Evolutionary conservation across 2,329 filamentous ascomycete species (phyloP).

Genomic region (Penicillium sp.): DNA sequence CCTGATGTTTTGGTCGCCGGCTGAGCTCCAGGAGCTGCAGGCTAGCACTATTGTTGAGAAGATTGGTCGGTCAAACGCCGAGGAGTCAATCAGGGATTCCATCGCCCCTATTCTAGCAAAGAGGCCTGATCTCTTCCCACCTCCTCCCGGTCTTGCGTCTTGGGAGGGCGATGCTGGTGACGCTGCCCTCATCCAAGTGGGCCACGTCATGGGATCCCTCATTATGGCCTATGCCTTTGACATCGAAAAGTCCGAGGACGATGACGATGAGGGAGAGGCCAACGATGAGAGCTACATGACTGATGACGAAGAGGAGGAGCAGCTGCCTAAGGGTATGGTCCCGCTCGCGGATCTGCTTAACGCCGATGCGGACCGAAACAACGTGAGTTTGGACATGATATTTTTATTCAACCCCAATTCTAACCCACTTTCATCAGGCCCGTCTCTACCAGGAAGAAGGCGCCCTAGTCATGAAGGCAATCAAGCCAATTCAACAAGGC

Average conservation of each 20-base stretch:
- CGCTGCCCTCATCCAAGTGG: slow-evolving; percentile 53
- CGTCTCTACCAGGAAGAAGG: slow-evolving; percentile 60
- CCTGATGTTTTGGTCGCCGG: slow-evolving; percentile 80
- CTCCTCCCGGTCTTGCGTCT: slow-evolving; percentile 39
- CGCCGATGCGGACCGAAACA: slow-evolving; percentile 78
- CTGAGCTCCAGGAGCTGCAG: slow-evolving; percentile 70
- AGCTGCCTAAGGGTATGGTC: slow-evolving; percentile 76
- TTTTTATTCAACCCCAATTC: not conserved
- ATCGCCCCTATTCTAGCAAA: slow-evolving; percentile 53
- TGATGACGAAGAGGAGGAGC: slow-evolving; percentile 66
- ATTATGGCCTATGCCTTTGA: slow-evolving; percentile 96
- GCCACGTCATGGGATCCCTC: slow-evolving; percentile 79
- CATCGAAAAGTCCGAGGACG: slow-evolving; percentile 59
- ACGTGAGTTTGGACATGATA: slow-evolving; percentile 51
- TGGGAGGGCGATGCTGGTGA: slow-evolving; percentile 42
- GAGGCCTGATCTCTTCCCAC: slow-evolving; percentile 44
- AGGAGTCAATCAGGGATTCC: slow-evolving; percentile 63
- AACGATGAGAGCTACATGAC: slow-evolving; percentile 52
- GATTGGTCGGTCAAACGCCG: slow-evolving; percentile 71
- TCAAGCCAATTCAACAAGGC: slow-evolving; percentile 65
- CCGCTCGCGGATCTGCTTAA: slow-evolving; percentile 89
- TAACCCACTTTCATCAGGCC: slow-evolving; percentile 39
- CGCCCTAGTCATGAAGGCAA: slow-evolving; percentile 66
- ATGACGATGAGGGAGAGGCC: slow-evolving; percentile 55
- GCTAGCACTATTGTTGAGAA: slow-evolving; percentile 73